Percentiles rank a stretch among this genome's conserved stretches.
Evolutionary conservation across 495 filamentous ascomycete genomes (phyloP).

Genomic region (Stereocaulon alpinum): DNA sequence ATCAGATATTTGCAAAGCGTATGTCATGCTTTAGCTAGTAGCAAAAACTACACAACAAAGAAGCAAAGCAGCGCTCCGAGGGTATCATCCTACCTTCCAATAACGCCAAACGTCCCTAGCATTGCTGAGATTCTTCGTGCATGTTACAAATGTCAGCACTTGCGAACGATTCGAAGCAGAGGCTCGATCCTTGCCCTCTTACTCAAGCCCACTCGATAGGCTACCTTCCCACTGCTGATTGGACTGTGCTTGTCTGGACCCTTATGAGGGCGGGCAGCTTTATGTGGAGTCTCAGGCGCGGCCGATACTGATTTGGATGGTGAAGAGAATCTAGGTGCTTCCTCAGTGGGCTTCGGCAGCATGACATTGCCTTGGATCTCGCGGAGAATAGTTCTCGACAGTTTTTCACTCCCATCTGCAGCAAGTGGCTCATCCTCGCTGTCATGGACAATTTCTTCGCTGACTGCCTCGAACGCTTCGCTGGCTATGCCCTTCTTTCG

Average conservation of each 20-base stretch:
- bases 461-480: constrained; percentile 33
- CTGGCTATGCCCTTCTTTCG: constrained; percentile 34
- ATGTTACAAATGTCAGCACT: constrained; percentile 25
- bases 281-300: constrained; percentile 10
- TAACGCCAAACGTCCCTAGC: not conserved
- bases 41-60: not conserved
- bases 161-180: constrained; percentile 52
- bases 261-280: constrained; percentile 5
- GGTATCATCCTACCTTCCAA: not conserved
- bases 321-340: not conserved
- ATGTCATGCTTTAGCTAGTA: not conserved
- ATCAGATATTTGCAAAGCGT: too few relatives aligned
- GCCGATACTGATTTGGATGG: not conserved
- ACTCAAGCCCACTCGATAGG: constrained; percentile 58
- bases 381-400: not conserved
- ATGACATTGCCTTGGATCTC: not conserved
- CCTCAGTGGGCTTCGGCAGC: not conserved
- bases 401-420: not conserved
- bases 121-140: not conserved
- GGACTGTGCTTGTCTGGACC: constrained; percentile 39
- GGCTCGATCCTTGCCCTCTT: constrained; percentile 54
- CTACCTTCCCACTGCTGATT: constrained; percentile 44
- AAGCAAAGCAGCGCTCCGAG: not conserved
- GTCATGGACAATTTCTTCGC: constrained; percentile 23
- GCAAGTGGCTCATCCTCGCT: not conserved